Evolutionary conservation across 2,329 filamentous ascomycete species (phyloP).

Genomic region (Fusarium torulosum): DNA sequence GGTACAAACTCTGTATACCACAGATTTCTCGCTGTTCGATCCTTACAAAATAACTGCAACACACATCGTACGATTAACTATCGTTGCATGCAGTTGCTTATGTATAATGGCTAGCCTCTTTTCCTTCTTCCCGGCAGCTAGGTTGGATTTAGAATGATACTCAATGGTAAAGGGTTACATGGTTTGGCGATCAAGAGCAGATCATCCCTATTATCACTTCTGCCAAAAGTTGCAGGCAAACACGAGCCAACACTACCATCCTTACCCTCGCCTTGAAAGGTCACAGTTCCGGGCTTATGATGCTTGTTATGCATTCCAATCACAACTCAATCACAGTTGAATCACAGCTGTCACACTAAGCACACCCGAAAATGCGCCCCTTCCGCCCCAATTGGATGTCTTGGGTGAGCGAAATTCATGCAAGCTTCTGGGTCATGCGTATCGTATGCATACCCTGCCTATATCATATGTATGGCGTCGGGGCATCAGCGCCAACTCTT

Average conservation of each 20-base stretch:
- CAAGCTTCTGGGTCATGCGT: neutral
- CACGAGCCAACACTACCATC: constrained; percentile 15
- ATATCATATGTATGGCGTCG: neutral
- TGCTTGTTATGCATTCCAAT: constrained; percentile 23
- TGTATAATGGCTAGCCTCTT: neutral
- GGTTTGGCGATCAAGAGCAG: constrained; percentile 13
- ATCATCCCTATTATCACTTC: constrained; percentile 6
- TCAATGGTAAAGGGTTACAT: constrained; percentile 20
- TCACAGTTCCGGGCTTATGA: constrained; percentile 4
- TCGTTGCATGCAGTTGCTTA: neutral
- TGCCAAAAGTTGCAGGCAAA: constrained; percentile 16
- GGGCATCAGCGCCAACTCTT: neutral
- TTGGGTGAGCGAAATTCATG: neutral
- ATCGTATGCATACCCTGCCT: neutral
- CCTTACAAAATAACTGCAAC: neutral
- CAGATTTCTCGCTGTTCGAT: neutral
- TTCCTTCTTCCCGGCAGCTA: neutral
- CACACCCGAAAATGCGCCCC: constrained; percentile 1
- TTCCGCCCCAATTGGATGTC: constrained; percentile 8
- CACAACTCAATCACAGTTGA: constrained; percentile 23
- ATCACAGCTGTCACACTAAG: constrained; percentile 18
- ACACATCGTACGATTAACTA: neutral
- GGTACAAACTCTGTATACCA: neutral
- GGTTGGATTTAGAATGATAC: neutral
- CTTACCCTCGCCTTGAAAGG: constrained; percentile 7